A percentile compares a stretch with the other conserved stretches of the same genome.
These are phyloP conservation scores for Xylaria multiplex DNA, from an alignment of 2,329 filamentous ascomycete genomes.

Conservation along the genomic window DNA sequence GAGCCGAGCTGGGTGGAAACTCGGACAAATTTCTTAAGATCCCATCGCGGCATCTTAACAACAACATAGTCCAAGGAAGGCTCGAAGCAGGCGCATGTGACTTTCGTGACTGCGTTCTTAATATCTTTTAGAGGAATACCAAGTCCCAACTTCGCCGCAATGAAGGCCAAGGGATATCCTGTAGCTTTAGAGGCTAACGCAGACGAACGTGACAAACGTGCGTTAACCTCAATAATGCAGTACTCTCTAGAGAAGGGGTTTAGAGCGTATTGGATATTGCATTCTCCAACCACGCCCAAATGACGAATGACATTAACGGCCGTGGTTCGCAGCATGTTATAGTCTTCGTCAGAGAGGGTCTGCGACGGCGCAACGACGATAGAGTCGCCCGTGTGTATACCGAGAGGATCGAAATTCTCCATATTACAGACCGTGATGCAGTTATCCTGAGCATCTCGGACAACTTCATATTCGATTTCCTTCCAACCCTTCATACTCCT, in stretches of 20 bases:
- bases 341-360: conserved; percentile 96
- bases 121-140: conserved; percentile 97
- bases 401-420: conserved; percentile 99
- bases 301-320: conserved; percentile 98
- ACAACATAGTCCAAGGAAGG: conserved; percentile 98
- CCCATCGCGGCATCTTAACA: conserved; percentile 98
- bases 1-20: conserved; percentile 96
- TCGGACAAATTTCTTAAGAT: conserved; percentile 97
- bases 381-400: conserved; percentile 97
- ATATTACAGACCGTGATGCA: conserved; percentile 99
- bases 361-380: conserved; percentile 98
- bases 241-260: conserved; percentile 97
- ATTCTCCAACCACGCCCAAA: conserved; percentile 96
- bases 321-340: conserved; percentile 98
- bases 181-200: conserved; percentile 97
- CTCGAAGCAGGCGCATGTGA: conserved; percentile 97
- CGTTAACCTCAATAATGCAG: conserved; percentile 99
- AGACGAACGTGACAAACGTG: conserved; percentile 92
- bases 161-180: conserved; percentile 94
- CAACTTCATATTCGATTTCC: conserved; percentile 98
- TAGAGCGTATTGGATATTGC: conserved; percentile 97
- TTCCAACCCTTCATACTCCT: conserved; percentile 99
- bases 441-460: conserved; percentile 94
- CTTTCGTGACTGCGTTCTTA: conserved; percentile 93
- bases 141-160: conserved; percentile 94